Percentiles rank a stretch among this genome's conserved stretches.
Conservation (phyloP, 2,329 filamentous ascomycete species). For the Calonectria fujianensis region DNA sequence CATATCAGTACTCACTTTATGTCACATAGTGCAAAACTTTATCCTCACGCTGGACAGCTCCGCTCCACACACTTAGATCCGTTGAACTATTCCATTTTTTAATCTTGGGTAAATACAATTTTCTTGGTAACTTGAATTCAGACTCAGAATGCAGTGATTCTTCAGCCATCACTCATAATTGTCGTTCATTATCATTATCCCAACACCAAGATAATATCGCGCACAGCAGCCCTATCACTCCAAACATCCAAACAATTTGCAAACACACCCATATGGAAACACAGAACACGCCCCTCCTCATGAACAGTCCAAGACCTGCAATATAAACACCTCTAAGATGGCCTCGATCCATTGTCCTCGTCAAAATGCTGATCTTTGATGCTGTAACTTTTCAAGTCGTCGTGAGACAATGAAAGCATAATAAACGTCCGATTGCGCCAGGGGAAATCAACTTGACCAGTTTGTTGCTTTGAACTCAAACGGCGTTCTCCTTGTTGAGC, state of each 20-base stretch:
- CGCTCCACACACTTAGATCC: not conserved
- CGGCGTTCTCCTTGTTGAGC: constrained; percentile 59
- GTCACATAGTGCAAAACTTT: too few relatives aligned
- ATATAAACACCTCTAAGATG: constrained; percentile 44
- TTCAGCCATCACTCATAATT: constrained; percentile 58
- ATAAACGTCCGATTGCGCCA: constrained; percentile 47
- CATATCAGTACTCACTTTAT: not conserved
- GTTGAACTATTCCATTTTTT: constrained; percentile 27
- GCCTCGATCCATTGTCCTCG: constrained; percentile 43
- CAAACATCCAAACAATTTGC: constrained; percentile 35
- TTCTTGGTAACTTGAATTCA: constrained; percentile 49
- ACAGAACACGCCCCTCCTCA: constrained; percentile 29
- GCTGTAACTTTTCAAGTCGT: constrained; percentile 42
- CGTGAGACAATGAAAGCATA: constrained; percentile 46
- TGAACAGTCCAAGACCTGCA: constrained; percentile 44
- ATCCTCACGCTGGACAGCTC: not conserved
- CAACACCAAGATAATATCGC: constrained; percentile 51
- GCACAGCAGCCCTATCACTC: constrained; percentile 12
- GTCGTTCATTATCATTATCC: constrained; percentile 59
- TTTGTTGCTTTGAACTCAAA: constrained; percentile 42
- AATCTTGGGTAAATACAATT: constrained; percentile 29
- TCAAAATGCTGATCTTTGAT: constrained; percentile 51
- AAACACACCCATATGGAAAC: constrained; percentile 41
- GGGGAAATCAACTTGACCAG: constrained; percentile 33
- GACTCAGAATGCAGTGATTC: constrained; percentile 55